Base-by-base conservation (phyloP, 176 grass and related monocot species). In the Guadua angustifolia region DNA sequence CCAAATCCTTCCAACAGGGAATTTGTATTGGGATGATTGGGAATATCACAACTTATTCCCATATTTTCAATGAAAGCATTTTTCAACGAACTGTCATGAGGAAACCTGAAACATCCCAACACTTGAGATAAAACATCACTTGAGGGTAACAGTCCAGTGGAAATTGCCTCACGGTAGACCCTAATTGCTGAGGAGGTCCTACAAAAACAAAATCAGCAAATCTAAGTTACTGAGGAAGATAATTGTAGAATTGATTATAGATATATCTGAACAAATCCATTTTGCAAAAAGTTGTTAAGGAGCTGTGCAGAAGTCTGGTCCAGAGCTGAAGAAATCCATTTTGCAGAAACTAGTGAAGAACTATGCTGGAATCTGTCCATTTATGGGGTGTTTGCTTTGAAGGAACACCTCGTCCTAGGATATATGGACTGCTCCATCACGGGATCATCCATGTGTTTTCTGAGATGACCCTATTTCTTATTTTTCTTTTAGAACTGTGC, bases 121-220 rank as follows among this genome's bases (percentile, higher is more conserved):
- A 98, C 91, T 90, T 98, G 95, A 73, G 92, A 94, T 74, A 98
- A 92, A 84, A 91, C 87, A 85, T 98, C 95, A 71, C 85, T 86
- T 87, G 93, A 91, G 62, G 91, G 91, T 86, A 82, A 56, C 36
- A 90, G 60, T 49, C 91, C 86, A 13, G 82, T 65, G 39, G 89
- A 91, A 83, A 95, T 91, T 85, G 92, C 79, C 40, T 93, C 87
- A 49, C 82, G 88, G 81, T 93, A 95, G 43, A 95, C 87, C 61
- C 7, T 82, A 86, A 92, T 86, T 88, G 89, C 95, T 38, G 92
- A 81, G 35, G 91, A 92, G n/a, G 91, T 95, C 95, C 95, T 98
- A 70, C 49, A 56, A 85, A 42, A 89, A 40, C 65, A 71, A 47
- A 46, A 46, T 12, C 49, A 85, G 29, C 7, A 86, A 85, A 79